Percentiles rank a stretch among this genome's conserved stretches.
Evolutionary conservation across 345 rosid genomes (phyloP).

Genomic region (Firmiana major): DNA sequence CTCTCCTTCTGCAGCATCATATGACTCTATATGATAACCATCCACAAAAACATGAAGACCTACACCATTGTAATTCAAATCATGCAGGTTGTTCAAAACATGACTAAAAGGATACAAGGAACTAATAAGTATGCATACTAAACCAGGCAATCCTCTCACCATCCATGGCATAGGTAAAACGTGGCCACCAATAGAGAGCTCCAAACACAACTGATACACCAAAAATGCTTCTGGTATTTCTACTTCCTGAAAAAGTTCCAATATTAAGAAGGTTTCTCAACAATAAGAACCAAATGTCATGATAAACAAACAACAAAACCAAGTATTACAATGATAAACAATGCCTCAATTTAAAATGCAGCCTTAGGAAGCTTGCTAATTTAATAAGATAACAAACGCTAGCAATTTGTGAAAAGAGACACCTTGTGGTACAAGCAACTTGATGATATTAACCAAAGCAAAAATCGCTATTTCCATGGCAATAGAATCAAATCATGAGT

Average conservation of each 20-base stretch:
- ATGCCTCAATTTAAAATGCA: neutral
- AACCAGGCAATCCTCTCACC: slow-evolving; percentile 21
- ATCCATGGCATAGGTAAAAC: slow-evolving; percentile 31
- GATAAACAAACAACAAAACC: neutral
- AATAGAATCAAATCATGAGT: neutral
- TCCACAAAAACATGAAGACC: slow-evolving; percentile 33
- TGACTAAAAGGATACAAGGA: neutral
- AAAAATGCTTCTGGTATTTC: slow-evolving; percentile 20
- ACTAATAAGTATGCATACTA: neutral
- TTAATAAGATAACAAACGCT: neutral
- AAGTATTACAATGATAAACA: neutral
- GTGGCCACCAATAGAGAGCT: slow-evolving; percentile 16
- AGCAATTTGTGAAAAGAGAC: neutral
- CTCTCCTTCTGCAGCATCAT: slow-evolving; percentile 17
- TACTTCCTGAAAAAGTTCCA: slow-evolving; percentile 28
- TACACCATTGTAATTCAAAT: slow-evolving; percentile 17
- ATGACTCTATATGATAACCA: slow-evolving; percentile 16
- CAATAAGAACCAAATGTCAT: neutral
- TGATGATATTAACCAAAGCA: neutral
- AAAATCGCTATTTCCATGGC: neutral
- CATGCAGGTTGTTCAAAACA: neutral
- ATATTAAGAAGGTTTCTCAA: neutral
- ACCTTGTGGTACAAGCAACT: neutral
- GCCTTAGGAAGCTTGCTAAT: neutral
- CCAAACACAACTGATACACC: slow-evolving; percentile 32